Percentiles rank a stretch among this genome's conserved stretches.
phyloP scores from a whole-genome alignment of 2,329 filamentous ascomycete species.

The Diaporthe vaccinii region DNA sequence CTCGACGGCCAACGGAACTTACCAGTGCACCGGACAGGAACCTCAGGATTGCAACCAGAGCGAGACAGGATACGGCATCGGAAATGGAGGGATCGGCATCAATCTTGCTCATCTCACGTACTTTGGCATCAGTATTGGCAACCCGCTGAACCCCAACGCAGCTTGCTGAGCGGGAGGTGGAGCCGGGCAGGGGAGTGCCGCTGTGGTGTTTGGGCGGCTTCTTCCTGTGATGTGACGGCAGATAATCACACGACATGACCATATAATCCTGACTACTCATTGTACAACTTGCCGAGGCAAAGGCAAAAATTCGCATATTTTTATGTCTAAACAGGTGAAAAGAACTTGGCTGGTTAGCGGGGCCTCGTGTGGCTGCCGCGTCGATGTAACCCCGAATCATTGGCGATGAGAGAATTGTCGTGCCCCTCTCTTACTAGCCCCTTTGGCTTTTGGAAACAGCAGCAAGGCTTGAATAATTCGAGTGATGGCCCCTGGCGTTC shows the following conservation, averaged over 20 bases:
- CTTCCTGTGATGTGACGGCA: slow-evolving; percentile 6
- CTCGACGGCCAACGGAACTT: neutral
- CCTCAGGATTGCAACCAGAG: slow-evolving; percentile 29
- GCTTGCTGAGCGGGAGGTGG: slow-evolving; percentile 12
- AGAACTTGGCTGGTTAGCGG: slow-evolving; percentile 18
- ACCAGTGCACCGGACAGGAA: slow-evolving; percentile 31
- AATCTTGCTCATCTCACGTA: slow-evolving; percentile 35
- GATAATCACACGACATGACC: neutral
- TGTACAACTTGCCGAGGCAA: slow-evolving; percentile 21
- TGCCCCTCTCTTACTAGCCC: neutral
- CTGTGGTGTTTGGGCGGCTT: neutral
- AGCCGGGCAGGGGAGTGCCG: neutral
- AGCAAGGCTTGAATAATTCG: neutral
- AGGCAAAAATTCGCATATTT: neutral
- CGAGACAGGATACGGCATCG: slow-evolving; percentile 9
- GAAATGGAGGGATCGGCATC: slow-evolving; percentile 11
- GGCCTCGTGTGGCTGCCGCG: neutral
- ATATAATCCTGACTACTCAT: neutral
- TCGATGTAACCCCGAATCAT: slow-evolving; percentile 1
- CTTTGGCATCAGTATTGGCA: slow-evolving; percentile 31
- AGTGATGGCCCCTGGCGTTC: no score
- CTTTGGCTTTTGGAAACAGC: neutral
- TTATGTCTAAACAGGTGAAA: neutral
- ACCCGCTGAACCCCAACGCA: slow-evolving; percentile 23
- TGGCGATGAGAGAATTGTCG: neutral